Base-by-base conservation (phyloP, 768 basidiomycete genomes). In the Boletus subparvulus region DNA sequence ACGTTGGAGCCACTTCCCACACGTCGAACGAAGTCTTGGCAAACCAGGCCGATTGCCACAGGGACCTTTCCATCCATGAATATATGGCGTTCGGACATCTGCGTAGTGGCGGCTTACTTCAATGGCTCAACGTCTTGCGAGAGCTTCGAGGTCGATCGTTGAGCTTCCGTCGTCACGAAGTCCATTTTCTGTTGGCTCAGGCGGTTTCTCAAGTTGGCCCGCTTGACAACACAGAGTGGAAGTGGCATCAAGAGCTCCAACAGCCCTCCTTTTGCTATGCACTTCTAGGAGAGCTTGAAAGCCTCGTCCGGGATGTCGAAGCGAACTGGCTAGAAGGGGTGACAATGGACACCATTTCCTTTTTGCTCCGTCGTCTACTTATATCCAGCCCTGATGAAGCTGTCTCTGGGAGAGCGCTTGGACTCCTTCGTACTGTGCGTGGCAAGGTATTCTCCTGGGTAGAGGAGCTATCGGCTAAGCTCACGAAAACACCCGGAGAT, bases 121-220 rank as follows among this genome's bases (percentile, higher is more conserved):
- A 83, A 44, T 82, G 80, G 81, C 61, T 75, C 36, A 83, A 83
- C 48, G 76, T 83, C 21, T 54, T 72, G 11, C 72, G 75, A n/a
- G 79, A 78, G 56, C 59, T 83, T 12, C 70, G 68, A 5, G 68
- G 68, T 0, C 65, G 70, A 19, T 55, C 60, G 0, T 58, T 83
- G 37, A 72, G 66, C 5, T 75, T 83, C 49, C 65, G 69, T 26
- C 47, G 59, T 4, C 65, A 69, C 2, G 76, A 74, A 17, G 77
- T 82, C 0, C 70, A 80, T 42, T 44, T 67, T 0, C 65, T 83
- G 6, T 16, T 82, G 7, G 65, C 62, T 3, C 82, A 81, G 54
- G 70, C 80, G 5, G 67, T 67, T 0, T 74, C 69, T 56, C 78
- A 83, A 52, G 64, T 77, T 1, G 79, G 79, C n/a, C 63, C 59